Conservation (phyloP, 2,329 filamentous ascomycete genomes). For the Mycosphaerella sp. region DNA sequence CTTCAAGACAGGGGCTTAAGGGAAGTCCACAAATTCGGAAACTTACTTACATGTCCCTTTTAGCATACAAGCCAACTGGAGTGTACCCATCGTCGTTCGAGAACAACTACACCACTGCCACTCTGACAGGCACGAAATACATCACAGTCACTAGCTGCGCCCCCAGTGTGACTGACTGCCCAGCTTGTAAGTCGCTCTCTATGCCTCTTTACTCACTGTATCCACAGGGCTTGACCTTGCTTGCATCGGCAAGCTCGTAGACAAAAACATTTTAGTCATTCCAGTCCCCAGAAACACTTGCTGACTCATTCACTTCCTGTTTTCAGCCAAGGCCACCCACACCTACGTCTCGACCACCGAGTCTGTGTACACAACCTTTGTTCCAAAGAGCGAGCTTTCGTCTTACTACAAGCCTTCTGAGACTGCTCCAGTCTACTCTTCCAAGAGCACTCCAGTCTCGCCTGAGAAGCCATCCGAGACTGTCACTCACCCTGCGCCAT, state of each 20-base stretch:
- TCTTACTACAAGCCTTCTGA: conserved; percentile 11
- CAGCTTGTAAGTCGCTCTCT: too few species aligned
- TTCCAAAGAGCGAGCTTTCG: conserved; percentile 19
- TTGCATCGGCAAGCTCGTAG: too few species aligned
- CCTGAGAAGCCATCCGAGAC: conserved; percentile 6
- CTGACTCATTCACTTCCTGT: too few species aligned
- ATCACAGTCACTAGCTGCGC: conserved; percentile 18
- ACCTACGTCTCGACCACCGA: conserved; percentile 20
- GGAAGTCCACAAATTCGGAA: too few species aligned
- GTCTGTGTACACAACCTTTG: conserved; percentile 24
- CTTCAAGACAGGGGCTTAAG: too few species aligned
- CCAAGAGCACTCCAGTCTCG: conserved; percentile 5
- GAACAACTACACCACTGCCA: conserved; percentile 20
- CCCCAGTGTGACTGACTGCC: too few species aligned
- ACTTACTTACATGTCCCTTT: too few species aligned
- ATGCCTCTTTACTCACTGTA: too few species aligned
- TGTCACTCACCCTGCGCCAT: background rate
- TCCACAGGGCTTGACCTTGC: too few species aligned
- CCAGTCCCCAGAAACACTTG: too few species aligned
- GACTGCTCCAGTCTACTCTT: background rate
- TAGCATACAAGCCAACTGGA: conserved; percentile 5
- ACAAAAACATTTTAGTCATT: too few species aligned
- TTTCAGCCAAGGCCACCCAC: conserved; percentile 9
- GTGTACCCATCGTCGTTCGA: conserved; percentile 6
- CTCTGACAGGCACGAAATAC: conserved; percentile 19